These are phyloP conservation scores for Pestalotiopsis sp. DNA, from an alignment of 2,329 filamentous ascomycete genomes.

Conservation along the genomic window DNA sequence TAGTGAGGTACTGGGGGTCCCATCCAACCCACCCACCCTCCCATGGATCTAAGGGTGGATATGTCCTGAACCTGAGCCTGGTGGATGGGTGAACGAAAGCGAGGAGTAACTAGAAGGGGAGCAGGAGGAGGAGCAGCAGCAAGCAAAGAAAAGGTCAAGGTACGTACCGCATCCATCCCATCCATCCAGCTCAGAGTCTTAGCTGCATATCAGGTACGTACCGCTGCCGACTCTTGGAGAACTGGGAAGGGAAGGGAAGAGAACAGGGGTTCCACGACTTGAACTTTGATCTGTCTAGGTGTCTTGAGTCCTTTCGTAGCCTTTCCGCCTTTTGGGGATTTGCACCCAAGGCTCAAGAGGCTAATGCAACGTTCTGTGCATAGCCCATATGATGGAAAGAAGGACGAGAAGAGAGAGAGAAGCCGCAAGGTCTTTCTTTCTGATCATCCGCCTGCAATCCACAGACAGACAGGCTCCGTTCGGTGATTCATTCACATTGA, in stretches of 20 bases:
- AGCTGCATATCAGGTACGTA: not conserved
- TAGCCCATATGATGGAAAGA: not conserved
- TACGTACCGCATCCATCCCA: not conserved
- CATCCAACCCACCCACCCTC: not conserved
- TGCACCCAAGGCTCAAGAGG: slow-evolving; percentile 2
- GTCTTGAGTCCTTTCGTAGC: not conserved
- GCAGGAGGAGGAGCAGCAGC: not conserved
- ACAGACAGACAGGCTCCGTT: too few species aligned
- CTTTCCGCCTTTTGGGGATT: slow-evolving; percentile 15
- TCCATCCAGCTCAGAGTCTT: not conserved
- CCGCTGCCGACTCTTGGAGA: not conserved
- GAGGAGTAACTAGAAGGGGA: not conserved
- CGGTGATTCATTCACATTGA: too few species aligned
- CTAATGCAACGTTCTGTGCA: slow-evolving; percentile 16
- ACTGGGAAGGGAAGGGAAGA: too few species aligned
- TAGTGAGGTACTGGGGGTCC: too few species aligned
- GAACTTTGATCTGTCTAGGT: not conserved
- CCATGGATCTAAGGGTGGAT: too few species aligned
- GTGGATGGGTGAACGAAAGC: not conserved
- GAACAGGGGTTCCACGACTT: slow-evolving; percentile 3
- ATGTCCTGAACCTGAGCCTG: too few species aligned
- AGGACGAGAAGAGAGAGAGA: not conserved
- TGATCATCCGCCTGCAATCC: too few species aligned
- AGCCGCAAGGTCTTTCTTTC: too few species aligned
- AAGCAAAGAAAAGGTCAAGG: not conserved